Conservation (phyloP, 2,329 filamentous ascomycete genomes). For the Claviceps fusiformis region DNA sequence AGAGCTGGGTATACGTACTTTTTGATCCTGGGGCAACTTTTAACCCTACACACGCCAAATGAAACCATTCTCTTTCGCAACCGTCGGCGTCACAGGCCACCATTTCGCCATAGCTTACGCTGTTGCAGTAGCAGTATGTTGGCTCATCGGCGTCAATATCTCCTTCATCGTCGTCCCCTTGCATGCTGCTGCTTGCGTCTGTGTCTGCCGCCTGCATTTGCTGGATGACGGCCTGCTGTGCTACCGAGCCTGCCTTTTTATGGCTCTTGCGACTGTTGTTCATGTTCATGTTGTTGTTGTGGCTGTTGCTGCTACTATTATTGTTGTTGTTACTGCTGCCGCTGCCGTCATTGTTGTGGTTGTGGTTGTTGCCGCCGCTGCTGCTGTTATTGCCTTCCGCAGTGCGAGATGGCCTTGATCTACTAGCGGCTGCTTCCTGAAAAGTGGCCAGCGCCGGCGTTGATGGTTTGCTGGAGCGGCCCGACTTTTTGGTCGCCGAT, state of each 20-base stretch:
- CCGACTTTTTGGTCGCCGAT: constrained; percentile 49
- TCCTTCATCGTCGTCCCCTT: constrained; percentile 30
- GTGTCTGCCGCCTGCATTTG: constrained; percentile 21
- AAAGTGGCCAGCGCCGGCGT: constrained; percentile 48
- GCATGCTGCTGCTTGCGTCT: constrained; percentile 28
- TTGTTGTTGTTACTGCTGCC: not conserved
- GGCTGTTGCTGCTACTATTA: not conserved
- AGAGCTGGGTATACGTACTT: constrained; percentile 35
- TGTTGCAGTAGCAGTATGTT: constrained; percentile 67
- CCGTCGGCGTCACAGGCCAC: constrained; percentile 64
- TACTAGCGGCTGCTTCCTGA: constrained; percentile 33
- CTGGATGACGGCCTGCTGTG: constrained; percentile 21
- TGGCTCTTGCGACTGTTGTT: constrained; percentile 38
- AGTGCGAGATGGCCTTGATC: constrained; percentile 38
- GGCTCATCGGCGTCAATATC: constrained; percentile 59
- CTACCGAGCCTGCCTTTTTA: constrained; percentile 39
- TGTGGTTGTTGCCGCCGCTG: constrained; percentile 40
- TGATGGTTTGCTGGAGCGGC: constrained; percentile 52
- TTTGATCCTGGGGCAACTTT: constrained; percentile 66
- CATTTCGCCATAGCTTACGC: constrained; percentile 74
- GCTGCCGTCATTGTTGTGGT: constrained; percentile 16
- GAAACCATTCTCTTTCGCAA: constrained; percentile 71
- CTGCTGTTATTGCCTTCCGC: constrained; percentile 17
- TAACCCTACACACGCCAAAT: constrained; percentile 67
- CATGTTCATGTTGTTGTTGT: not conserved